Conservation (phyloP, 768 basidiomycete species). For the Filobasidium floriforme region DNA sequence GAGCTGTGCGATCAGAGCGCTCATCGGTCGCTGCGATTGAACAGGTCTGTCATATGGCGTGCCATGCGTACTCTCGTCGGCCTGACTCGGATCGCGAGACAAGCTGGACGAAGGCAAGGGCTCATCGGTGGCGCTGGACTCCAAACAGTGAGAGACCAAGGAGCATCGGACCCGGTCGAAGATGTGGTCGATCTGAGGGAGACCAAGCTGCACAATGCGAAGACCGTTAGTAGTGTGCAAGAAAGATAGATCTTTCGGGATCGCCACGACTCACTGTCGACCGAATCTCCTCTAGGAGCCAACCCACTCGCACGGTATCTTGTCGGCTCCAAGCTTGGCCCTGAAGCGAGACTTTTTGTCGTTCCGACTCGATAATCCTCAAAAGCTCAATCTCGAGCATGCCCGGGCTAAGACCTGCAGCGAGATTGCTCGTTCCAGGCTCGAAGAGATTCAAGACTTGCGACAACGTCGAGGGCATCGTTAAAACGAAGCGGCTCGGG, state of each 20-base stretch:
- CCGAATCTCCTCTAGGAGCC: constrained; percentile 1
- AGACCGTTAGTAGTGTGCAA: background rate
- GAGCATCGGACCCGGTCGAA: background rate
- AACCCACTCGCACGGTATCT: background rate
- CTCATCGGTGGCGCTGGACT: background rate
- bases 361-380: background rate
- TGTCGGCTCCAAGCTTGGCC: background rate
- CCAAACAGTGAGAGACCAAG: background rate
- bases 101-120: background rate
- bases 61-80: background rate
- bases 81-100: background rate
- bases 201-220: background rate
- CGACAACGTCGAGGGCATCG: background rate
- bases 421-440: background rate
- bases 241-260: too few relatives aligned
- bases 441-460: constrained; percentile 2
- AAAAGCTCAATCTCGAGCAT: constrained; percentile 5
- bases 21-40: too few relatives aligned
- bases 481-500: background rate
- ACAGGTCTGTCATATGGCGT: too few relatives aligned
- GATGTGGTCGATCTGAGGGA: constrained; percentile 4
- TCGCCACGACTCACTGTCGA: background rate
- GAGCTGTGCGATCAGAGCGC: too few relatives aligned
- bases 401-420: background rate
- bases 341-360: background rate